Conservation (phyloP, 805 yeast genomes). For the Kodamaea sagamina region DNA sequence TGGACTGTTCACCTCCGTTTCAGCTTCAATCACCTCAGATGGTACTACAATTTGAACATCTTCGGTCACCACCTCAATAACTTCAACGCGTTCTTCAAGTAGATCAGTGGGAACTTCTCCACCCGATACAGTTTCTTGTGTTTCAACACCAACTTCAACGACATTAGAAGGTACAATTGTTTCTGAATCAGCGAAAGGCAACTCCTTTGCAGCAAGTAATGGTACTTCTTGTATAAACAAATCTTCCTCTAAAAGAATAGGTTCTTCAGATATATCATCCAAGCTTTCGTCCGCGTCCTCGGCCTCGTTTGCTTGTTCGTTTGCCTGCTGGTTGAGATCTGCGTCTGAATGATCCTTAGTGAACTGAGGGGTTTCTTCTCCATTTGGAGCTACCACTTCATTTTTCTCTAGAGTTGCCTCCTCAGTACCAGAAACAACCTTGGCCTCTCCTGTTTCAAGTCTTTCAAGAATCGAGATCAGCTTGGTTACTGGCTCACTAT, state of each 20-base stretch:
- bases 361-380: too few species aligned
- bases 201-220: not conserved
- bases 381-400: not conserved
- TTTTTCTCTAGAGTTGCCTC: not conserved
- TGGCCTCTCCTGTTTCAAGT: not conserved
- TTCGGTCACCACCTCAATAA: constrained; percentile 5
- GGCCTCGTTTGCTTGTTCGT: not conserved
- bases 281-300: not conserved
- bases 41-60: constrained; percentile 5
- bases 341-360: too few species aligned
- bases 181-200: not conserved
- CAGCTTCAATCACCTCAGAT: constrained; percentile 7
- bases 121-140: not conserved
- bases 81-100: not conserved
- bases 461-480: not conserved
- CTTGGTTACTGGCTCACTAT: not conserved
- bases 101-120: not conserved
- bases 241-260: not conserved
- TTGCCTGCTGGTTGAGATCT: too few species aligned
- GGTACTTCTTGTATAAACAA: not conserved
- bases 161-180: constrained; percentile 4
- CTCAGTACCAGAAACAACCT: not conserved
- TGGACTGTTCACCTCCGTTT: not conserved
- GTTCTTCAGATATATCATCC: constrained; percentile 2
- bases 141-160: not conserved